Evolutionary conservation across 2,329 filamentous ascomycete species (phyloP).

Genomic region (Fusarium redolens): DNA sequence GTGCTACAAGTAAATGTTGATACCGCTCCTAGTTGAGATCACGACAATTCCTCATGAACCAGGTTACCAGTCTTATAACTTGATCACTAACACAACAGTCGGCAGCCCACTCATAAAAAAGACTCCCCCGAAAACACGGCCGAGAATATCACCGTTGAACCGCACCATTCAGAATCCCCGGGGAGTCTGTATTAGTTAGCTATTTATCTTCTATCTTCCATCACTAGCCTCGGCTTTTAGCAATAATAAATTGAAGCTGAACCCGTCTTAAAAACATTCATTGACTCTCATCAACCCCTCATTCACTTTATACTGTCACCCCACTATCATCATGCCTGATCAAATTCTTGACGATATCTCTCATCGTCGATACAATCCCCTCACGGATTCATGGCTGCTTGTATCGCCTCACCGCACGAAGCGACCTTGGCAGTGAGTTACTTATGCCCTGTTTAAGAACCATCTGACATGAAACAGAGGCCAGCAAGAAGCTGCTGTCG

Average conservation of each 20-base stretch:
- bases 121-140: conserved; percentile 41
- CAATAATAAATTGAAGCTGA: conserved; percentile 13
- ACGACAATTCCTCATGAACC: background rate
- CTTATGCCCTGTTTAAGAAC: background rate
- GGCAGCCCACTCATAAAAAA: conserved; percentile 24
- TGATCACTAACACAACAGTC: conserved; percentile 3
- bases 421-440: conserved; percentile 93
- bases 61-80: background rate
- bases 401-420: conserved; percentile 97
- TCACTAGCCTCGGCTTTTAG: background rate
- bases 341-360: conserved; percentile 94
- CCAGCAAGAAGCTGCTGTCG: conserved; percentile 78
- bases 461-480: conserved; percentile 64
- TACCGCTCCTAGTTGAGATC: no score
- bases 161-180: conserved; percentile 36
- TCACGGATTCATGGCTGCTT: conserved; percentile 90
- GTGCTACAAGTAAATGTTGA: background rate
- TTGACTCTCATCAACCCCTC: background rate
- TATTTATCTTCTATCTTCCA: conserved; percentile 21
- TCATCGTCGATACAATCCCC: conserved; percentile 91
- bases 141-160: conserved; percentile 40
- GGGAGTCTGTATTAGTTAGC: conserved; percentile 4
- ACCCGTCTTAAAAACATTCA: background rate
- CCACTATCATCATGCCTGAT: conserved; percentile 69
- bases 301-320: conserved; percentile 23